These are phyloP conservation scores for Pseudogymnoascus sp. DNA, from an alignment of 2,329 filamentous ascomycete genomes.

Conservation along the genomic window DNA sequence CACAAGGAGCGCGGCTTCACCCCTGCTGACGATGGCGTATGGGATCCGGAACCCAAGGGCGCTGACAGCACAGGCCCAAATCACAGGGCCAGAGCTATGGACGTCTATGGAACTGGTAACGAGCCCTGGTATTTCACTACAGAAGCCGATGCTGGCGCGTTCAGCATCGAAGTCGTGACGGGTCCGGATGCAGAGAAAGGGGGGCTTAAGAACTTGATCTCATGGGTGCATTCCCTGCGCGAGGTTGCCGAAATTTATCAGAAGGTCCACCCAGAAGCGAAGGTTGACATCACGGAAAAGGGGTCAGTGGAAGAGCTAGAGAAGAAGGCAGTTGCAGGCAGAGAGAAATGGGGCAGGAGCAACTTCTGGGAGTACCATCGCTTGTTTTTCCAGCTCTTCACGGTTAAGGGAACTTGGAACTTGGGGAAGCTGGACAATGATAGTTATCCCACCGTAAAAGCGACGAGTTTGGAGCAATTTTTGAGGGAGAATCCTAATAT, in stretches of 20 bases:
- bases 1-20: neutral
- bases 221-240: slow-evolving; percentile 14
- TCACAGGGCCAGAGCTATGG: neutral
- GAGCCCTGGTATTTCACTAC: slow-evolving; percentile 5
- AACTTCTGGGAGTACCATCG: slow-evolving; percentile 6
- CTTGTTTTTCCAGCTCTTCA: slow-evolving; percentile 6
- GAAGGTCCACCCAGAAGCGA: neutral
- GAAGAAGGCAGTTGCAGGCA: neutral
- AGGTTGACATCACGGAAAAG: neutral
- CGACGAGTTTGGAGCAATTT: neutral
- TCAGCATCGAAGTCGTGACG: slow-evolving; percentile 12
- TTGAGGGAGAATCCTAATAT: neutral
- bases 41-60: neutral
- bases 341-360: neutral
- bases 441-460: neutral
- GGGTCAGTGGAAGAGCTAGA: neutral
- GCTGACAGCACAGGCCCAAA: neutral
- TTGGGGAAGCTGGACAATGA: neutral
- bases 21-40: neutral
- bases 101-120: neutral
- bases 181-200: slow-evolving; percentile 10
- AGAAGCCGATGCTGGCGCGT: slow-evolving; percentile 13
- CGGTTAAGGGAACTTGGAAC: slow-evolving; percentile 10
- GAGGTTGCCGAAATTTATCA: neutral
- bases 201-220: slow-evolving; percentile 3